These are phyloP conservation scores for Zea mays DNA, from an alignment of 176 grass and related monocot genomes.

Conservation along the genomic window Zm-B73-REFERENCE-NAM-5.0 NC_050097.1:132659501-132660000, in stretches of 20 bases:
- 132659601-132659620: too few relatives aligned
- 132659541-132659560: too few relatives aligned
- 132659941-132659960: constrained; percentile 56
- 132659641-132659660: too few relatives aligned
- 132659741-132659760: constrained; percentile 73
- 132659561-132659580: too few relatives aligned
- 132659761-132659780: constrained; percentile 85
- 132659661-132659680: too few relatives aligned
- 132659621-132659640: too few relatives aligned
- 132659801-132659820: constrained; percentile 45
- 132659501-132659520: too few relatives aligned
- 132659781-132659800: constrained; percentile 66
- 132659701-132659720: constrained; percentile 25
- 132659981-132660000: constrained; percentile 45
- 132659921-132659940: constrained; percentile 42
- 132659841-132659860: constrained; percentile 28
- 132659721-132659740: constrained; percentile 53
- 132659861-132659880: constrained; percentile 40
- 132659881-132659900: constrained; percentile 53
- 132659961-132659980: constrained; percentile 42
- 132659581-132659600: too few relatives aligned
- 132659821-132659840: constrained; percentile 31
- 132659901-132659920: constrained; percentile 28
- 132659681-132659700: background rate
- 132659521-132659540: too few relatives aligned